Evolutionary conservation across 2,329 filamentous ascomycete genomes (phyloP).

Genomic region (Apiospora aurea): DNA sequence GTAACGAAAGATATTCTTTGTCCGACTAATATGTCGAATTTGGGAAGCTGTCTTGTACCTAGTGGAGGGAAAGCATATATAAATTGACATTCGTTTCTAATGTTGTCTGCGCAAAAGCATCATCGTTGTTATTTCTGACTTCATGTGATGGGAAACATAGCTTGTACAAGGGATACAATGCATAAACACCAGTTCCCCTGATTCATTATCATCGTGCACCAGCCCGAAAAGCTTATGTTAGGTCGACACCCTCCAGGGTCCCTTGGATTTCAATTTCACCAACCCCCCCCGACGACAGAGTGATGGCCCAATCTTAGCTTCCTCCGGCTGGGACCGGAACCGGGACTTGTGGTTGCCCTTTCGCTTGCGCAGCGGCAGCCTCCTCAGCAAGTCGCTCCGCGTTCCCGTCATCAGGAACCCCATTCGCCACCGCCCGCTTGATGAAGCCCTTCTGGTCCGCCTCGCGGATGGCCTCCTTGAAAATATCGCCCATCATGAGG

Average conservation of each 20-base stretch:
- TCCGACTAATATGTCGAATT: neutral
- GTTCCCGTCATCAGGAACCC: slow-evolving; percentile 37
- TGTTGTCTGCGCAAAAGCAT: neutral
- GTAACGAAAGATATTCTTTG: neutral
- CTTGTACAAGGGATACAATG: neutral
- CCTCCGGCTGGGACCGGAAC: neutral
- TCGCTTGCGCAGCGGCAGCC: neutral
- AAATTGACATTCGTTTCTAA: slow-evolving; percentile 4
- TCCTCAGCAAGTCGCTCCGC: slow-evolving; percentile 20
- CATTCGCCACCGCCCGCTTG: slow-evolving; percentile 38
- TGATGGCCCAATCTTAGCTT: neutral
- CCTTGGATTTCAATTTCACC: neutral
- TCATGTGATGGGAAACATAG: neutral
- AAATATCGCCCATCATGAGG: slow-evolving; percentile 39
- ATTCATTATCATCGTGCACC: neutral
- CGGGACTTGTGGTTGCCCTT: neutral
- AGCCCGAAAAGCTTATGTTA: too few relatives aligned
- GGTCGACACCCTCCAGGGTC: too few relatives aligned
- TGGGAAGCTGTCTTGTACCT: neutral
- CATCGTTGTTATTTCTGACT: neutral
- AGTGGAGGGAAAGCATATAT: slow-evolving; percentile 1
- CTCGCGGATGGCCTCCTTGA: slow-evolving; percentile 35
- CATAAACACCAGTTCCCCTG: neutral
- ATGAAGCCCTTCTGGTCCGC: slow-evolving; percentile 37
- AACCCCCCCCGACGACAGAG: neutral